Evolutionary conservation across 2,329 filamentous ascomycete species (phyloP).

Genomic region (Chaetomium strumarium): DNA sequence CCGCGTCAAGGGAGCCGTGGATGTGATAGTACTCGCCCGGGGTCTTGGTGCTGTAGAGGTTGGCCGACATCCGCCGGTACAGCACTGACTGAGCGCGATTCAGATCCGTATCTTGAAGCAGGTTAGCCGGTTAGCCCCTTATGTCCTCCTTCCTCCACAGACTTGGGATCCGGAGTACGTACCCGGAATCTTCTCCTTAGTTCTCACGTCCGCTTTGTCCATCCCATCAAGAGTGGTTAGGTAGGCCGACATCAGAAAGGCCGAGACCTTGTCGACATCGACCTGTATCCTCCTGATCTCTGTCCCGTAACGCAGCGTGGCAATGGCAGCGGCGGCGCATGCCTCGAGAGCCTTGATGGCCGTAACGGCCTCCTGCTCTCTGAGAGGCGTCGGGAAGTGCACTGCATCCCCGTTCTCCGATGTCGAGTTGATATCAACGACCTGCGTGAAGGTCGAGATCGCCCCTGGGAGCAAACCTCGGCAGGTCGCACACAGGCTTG

Average conservation of each 20-base stretch:
- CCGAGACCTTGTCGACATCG: constrained; percentile 47
- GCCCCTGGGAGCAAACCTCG: constrained; percentile 30
- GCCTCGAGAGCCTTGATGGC: constrained; percentile 56
- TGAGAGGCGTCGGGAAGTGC: constrained; percentile 37
- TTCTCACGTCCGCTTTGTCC: constrained; percentile 41
- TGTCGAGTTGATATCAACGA: constrained; percentile 29
- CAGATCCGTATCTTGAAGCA: constrained; percentile 59
- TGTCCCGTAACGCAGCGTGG: constrained; percentile 46
- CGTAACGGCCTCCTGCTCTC: constrained; percentile 35
- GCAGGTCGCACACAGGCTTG: constrained; percentile 25
- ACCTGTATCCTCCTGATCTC: constrained; percentile 40
- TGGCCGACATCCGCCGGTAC: constrained; percentile 67
- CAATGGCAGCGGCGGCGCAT: constrained; percentile 53
- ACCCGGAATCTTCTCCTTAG: constrained; percentile 37
- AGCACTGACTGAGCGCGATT: constrained; percentile 63
- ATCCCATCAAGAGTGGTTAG: constrained; percentile 50
- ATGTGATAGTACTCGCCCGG: constrained; percentile 67
- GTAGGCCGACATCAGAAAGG: constrained; percentile 54
- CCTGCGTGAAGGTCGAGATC: constrained; percentile 25
- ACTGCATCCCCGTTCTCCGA: constrained; percentile 28
- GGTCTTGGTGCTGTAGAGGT: constrained; percentile 63
- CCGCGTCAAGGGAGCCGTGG: constrained; percentile 67
- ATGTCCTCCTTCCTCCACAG: constrained; percentile 19
- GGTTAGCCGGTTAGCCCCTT: constrained; percentile 28
- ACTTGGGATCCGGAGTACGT: constrained; percentile 8